These are phyloP conservation scores for Pseudogymnoascus sp. DNA, from an alignment of 2,329 filamentous ascomycete genomes.

Conservation along the genomic window DNA sequence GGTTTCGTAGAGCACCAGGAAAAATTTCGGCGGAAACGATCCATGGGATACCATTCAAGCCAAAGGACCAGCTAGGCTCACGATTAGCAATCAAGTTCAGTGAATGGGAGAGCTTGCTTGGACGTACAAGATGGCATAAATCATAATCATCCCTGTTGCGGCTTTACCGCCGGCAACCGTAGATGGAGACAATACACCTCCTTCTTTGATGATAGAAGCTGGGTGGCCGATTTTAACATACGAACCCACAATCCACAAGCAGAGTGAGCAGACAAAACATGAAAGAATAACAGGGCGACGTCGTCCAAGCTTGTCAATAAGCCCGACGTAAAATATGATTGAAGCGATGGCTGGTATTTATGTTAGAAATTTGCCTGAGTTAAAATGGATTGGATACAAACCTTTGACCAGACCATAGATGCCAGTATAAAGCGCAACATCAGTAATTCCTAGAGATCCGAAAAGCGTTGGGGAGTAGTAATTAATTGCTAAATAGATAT, in stretches of 20 bases:
- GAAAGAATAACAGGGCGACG: slow-evolving; percentile 39
- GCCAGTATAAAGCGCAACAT: slow-evolving; percentile 40
- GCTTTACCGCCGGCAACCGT: slow-evolving; percentile 41
- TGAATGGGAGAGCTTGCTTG: background rate
- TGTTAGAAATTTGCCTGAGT: background rate
- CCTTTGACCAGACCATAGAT: slow-evolving; percentile 41
- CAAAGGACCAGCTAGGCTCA: slow-evolving; percentile 26
- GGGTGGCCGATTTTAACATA: slow-evolving; percentile 47
- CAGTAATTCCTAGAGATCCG: slow-evolving; percentile 38
- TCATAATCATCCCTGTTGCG: slow-evolving; percentile 47
- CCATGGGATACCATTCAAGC: slow-evolving; percentile 12
- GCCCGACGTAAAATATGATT: slow-evolving; percentile 34
- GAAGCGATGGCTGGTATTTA: slow-evolving; percentile 29
- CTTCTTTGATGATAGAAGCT: slow-evolving; percentile 27
- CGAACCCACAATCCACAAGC: slow-evolving; percentile 44
- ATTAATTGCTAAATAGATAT: slow-evolving; percentile 30
- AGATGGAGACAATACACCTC: slow-evolving; percentile 33
- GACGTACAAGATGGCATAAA: slow-evolving; percentile 32
- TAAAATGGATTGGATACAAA: background rate
- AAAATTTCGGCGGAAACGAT: slow-evolving; percentile 13
- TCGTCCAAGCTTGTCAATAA: slow-evolving; percentile 36
- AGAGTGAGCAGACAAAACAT: slow-evolving; percentile 39
- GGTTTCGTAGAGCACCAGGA: slow-evolving; percentile 9
- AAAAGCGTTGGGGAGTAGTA: slow-evolving; percentile 38
- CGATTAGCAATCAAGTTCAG: background rate